Conservation (phyloP, 495 filamentous ascomycete species). For the Pyronema omphalodes region DNA sequence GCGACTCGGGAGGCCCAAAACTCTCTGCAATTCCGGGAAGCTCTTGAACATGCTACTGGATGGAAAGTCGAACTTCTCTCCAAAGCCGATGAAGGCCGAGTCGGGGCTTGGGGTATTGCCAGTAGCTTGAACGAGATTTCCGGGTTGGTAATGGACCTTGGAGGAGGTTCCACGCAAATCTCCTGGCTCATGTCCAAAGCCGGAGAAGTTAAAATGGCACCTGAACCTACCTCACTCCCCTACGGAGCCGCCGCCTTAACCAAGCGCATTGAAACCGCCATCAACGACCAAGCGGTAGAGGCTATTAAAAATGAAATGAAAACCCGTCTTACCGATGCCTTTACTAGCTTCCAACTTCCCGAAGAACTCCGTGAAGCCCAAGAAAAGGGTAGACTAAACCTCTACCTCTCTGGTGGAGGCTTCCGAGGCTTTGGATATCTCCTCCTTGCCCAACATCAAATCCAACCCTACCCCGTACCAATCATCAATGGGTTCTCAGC, state of each 20-base stretch:
- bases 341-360: constrained; percentile 38
- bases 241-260: constrained; percentile 76
- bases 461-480: constrained; percentile 65
- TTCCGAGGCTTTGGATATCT: constrained; percentile 84
- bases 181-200: constrained; percentile 52
- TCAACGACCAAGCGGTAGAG: constrained; percentile 27
- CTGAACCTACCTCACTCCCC: constrained; percentile 42
- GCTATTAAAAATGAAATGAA: constrained; percentile 39
- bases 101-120: constrained; percentile 70
- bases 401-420: constrained; percentile 79
- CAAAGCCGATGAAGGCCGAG: constrained; percentile 63
- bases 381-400: constrained; percentile 37
- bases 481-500: constrained; percentile 68
- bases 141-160: constrained; percentile 72
- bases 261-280: constrained; percentile 33
- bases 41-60: constrained; percentile 42
- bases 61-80: constrained; percentile 52
- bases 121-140: constrained; percentile 48
- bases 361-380: constrained; percentile 30
- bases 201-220: constrained; percentile 33
- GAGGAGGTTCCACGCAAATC: constrained; percentile 81
- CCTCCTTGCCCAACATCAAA: constrained; percentile 48
- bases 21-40: constrained; percentile 41
- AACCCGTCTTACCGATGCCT: constrained; percentile 40
- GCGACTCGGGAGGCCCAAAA: constrained; percentile 72